Conservation (phyloP, 2,329 filamentous ascomycete species). For the Dactylellina parvicollis region DNA sequence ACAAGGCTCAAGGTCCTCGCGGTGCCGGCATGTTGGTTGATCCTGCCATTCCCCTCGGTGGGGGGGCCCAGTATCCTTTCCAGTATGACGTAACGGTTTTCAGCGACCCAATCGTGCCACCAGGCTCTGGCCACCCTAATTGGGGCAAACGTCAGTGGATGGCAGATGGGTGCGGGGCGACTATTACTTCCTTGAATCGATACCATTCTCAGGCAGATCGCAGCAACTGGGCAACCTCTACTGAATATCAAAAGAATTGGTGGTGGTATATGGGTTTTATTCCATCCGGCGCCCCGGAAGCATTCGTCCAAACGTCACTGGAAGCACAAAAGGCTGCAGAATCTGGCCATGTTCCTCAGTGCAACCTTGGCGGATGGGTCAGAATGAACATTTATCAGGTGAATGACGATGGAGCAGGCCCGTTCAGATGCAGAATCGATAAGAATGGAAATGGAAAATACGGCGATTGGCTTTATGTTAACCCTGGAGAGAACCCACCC, state of each 20-base stretch:
- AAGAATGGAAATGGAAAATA: slow-evolving; percentile 8
- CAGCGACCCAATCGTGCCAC: slow-evolving; percentile 19
- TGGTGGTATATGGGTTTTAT: slow-evolving; percentile 7
- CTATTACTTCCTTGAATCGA: slow-evolving; percentile 4
- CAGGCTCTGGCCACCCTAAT: neutral
- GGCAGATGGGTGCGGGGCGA: slow-evolving; percentile 10
- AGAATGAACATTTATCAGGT: slow-evolving; percentile 12
- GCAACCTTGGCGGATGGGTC: slow-evolving; percentile 9
- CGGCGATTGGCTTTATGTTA: slow-evolving; percentile 2
- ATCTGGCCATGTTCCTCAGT: neutral
- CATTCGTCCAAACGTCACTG: slow-evolving; percentile 15
- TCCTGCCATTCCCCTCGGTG: neutral
- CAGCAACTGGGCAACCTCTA: neutral
- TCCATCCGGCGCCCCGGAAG: neutral
- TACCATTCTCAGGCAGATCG: neutral
- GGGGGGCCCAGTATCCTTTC: neutral
- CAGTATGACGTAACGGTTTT: slow-evolving; percentile 24
- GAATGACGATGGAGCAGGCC: slow-evolving; percentile 26
- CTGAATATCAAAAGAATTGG: neutral
- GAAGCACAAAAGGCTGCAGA: slow-evolving; percentile 3
- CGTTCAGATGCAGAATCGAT: slow-evolving; percentile 25
- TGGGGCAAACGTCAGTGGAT: slow-evolving; percentile 10
- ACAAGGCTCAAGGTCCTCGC: neutral
- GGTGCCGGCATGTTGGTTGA: slow-evolving; percentile 8
- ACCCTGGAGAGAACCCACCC: neutral